Conservation (phyloP, 768 basidiomycete genomes). For the Tremella yokohamensis region DNA sequence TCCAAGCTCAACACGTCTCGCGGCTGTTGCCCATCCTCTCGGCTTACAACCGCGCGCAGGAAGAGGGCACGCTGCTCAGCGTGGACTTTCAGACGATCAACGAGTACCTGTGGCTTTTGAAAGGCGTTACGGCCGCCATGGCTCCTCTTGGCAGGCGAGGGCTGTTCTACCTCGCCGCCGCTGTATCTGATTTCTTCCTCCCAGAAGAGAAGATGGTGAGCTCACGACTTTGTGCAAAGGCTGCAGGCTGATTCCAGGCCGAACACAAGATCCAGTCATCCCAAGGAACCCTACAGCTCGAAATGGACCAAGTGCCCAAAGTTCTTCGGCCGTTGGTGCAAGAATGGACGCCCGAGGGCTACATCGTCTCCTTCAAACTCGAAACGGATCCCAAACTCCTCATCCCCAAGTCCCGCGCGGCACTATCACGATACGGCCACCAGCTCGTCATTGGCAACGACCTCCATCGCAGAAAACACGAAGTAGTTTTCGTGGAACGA, state of each 20-base stretch:
- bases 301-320: constrained; percentile 99
- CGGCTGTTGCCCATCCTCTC: constrained; percentile 70
- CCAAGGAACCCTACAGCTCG: constrained; percentile 84
- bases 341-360: constrained; percentile 88
- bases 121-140: constrained; percentile 74
- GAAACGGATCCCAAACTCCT: constrained; percentile 83
- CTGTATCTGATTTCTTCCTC: constrained; percentile 96
- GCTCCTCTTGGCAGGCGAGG: constrained; percentile 64
- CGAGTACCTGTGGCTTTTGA: constrained; percentile 89
- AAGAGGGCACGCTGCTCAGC: constrained; percentile 70
- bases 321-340: constrained; percentile 86
- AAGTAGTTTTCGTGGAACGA: constrained; percentile 82
- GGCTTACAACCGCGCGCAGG: constrained; percentile 75
- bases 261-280: constrained; percentile 99
- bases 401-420: constrained; percentile 81
- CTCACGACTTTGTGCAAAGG: constrained; percentile 17
- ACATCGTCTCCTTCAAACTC: constrained; percentile 97
- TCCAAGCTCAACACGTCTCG: constrained; percentile 63
- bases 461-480: constrained; percentile 81
- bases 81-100: constrained; percentile 90
- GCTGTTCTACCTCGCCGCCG: constrained; percentile 95
- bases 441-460: constrained; percentile 97
- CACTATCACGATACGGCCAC: constrained; percentile 90
- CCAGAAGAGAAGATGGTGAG: constrained; percentile 83
- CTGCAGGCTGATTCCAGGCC: constrained; percentile 57